Evolutionary conservation across 192 early-diverging fungal genomes (phyloP).

Genomic region (Backusella morwellensis): DNA sequence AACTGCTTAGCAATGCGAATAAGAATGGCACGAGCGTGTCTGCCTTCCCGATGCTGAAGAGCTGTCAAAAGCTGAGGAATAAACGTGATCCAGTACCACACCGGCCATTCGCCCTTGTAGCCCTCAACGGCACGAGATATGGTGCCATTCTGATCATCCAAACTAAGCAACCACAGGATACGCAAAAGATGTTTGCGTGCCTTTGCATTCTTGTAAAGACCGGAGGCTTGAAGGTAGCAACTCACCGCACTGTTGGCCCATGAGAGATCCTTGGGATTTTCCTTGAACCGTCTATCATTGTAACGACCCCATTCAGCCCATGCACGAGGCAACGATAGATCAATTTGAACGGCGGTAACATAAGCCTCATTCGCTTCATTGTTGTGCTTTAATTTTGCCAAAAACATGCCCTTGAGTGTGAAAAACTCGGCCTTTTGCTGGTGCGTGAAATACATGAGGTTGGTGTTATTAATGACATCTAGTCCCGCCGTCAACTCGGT

Average conservation of each 20-base stretch:
- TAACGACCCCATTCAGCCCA: conserved; percentile 98
- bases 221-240: conserved; percentile 94
- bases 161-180: conserved; percentile 91
- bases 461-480: conserved; percentile 99
- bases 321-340: conserved; percentile 81
- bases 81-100: conserved; percentile 99
- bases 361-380: conserved; percentile 90
- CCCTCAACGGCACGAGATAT: conserved; percentile 81
- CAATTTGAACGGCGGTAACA: conserved; percentile 87
- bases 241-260: conserved; percentile 88
- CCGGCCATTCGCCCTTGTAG: conserved; percentile 87
- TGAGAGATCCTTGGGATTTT: conserved; percentile 76
- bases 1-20: conserved; percentile 92
- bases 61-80: conserved; percentile 91
- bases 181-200: conserved; percentile 90
- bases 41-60: conserved; percentile 79
- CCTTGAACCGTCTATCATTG: conserved; percentile 89
- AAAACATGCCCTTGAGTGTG: conserved; percentile 93
- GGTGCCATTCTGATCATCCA: conserved; percentile 76
- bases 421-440: conserved; percentile 99
- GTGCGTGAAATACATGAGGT: conserved; percentile 91
- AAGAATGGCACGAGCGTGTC: conserved; percentile 78
- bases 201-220: conserved; percentile 80
- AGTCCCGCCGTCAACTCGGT: conserved; percentile 89
- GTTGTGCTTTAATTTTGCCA: conserved; percentile 80